Base-by-base conservation (phyloP, 2,329 filamentous ascomycete genomes). In the Plenodomus lindquistii region DNA sequence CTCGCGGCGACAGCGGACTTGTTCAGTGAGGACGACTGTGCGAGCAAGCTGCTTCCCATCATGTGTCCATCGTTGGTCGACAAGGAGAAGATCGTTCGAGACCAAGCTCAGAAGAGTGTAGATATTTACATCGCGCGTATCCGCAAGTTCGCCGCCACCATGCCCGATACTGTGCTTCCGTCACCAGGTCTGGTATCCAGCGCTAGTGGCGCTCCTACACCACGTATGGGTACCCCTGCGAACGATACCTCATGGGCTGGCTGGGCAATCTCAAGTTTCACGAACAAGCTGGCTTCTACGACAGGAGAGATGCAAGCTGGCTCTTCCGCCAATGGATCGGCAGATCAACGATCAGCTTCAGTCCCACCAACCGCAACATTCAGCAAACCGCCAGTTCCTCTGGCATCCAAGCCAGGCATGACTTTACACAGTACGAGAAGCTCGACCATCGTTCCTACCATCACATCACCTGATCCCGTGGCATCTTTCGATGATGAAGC, bases 251-350 rank as follows among this genome's bases (percentile, higher is more conserved):
- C 85, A 2, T 97, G 94, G 94, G 85, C 94, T 1, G 94, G 94
- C 11, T 99, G 94, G 94, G 94, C 94, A 1, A 97, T 99, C 45
- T 97, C 94, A 0, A 97, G 91, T 1, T 99, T 99, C 69, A 97
- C 94, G 2, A 97, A 97, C 73, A 97, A 96, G 65, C 72, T 97
- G 11, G 86, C 90, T 1, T 76, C 88, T 0, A 91, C 91, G 0
- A 88, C 88, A 8, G 94, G 94, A 16, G 88, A 97, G 48, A 99
- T 99, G 55, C 81, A 93, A 66, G 76, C 84, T 11, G 75, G 40
- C 11, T 50, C 58, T 7, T 21, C 43, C 1, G 40, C 57, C 8
- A 72, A 69, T 22, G 65, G 62, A 51, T 75, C 73, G 2, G 77
- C 76, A 11, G 73, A 80, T 17, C 64, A 65, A 40, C 73, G 79